These are phyloP conservation scores for Oryza rufipogon DNA, from an alignment of 176 grass and related monocot genomes.

Conservation along the genomic window DNA sequence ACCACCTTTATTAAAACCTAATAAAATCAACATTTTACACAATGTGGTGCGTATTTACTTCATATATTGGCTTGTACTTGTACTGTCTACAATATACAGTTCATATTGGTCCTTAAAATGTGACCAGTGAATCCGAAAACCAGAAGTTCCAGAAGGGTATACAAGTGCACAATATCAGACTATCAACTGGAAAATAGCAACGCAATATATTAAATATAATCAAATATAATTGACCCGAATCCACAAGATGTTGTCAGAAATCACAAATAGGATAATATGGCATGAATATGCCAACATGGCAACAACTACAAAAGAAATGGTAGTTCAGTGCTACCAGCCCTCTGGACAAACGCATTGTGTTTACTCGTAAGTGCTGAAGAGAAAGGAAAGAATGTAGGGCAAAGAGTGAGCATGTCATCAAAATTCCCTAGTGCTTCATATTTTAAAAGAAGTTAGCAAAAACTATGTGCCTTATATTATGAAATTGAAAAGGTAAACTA, in stretches of 20 bases:
- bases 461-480: neutral
- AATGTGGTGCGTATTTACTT: neutral
- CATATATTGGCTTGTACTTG: neutral
- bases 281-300: neutral
- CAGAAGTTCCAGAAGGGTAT: neutral
- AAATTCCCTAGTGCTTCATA: neutral
- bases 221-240: neutral
- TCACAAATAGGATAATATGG: neutral
- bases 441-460: neutral
- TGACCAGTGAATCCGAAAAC: neutral
- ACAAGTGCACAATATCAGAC: neutral
- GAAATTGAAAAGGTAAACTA: neutral
- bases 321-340: neutral
- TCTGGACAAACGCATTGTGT: neutral
- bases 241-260: neutral
- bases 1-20: neutral
- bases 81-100: neutral
- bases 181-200: neutral
- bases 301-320: neutral
- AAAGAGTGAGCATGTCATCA: neutral
- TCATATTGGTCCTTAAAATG: neutral
- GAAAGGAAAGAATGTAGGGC: neutral
- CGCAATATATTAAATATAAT: neutral
- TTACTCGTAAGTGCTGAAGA: neutral
- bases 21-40: conserved; percentile 6